These are phyloP conservation scores for Xylaria acuta DNA, from an alignment of 495 filamentous ascomycete species.

Conservation along the genomic window DNA sequence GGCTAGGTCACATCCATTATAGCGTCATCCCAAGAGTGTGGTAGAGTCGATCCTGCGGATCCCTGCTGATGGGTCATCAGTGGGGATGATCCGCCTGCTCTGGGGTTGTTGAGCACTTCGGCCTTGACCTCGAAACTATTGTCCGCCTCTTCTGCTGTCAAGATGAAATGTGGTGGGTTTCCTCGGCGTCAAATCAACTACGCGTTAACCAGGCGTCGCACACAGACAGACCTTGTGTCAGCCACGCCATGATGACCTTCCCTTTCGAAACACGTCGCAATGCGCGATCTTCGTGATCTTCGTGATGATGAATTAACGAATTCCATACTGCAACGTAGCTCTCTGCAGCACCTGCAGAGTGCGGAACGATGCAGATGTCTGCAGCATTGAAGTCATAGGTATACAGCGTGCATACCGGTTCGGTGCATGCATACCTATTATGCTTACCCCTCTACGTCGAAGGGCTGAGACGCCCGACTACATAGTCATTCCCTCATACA, in stretches of 20 bases:
- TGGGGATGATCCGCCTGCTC: slow-evolving; percentile 30
- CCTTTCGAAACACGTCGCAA: slow-evolving; percentile 22
- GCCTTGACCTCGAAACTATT: slow-evolving; percentile 30
- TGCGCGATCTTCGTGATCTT: slow-evolving; percentile 18
- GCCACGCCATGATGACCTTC: slow-evolving; percentile 7
- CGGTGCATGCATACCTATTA: neutral
- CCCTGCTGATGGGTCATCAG: slow-evolving; percentile 28
- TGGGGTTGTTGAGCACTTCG: slow-evolving; percentile 17
- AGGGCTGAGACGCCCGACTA: slow-evolving; percentile 12
- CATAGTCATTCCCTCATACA: slow-evolving; percentile 17
- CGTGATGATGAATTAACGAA: slow-evolving; percentile 11
- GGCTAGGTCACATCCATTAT: slow-evolving; percentile 25
- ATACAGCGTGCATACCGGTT: neutral
- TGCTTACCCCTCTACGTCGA: slow-evolving; percentile 17
- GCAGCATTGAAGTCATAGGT: slow-evolving; percentile 4
- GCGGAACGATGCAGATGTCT: slow-evolving; percentile 16
- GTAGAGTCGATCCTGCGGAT: slow-evolving; percentile 38
- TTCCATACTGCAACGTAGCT: slow-evolving; percentile 14
- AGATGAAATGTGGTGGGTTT: neutral
- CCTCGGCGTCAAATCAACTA: no score
- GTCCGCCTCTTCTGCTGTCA: slow-evolving; percentile 9
- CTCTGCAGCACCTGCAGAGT: slow-evolving; percentile 13
- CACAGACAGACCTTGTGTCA: slow-evolving; percentile 9
- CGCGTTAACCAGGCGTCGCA: neutral
- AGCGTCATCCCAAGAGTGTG: slow-evolving; percentile 40